Evolutionary conservation across 1,284 basidiomycete genomes (phyloP), one percentile per base, ranked within the genome.

Genomic region (Rhodotorula sp.): DNA sequence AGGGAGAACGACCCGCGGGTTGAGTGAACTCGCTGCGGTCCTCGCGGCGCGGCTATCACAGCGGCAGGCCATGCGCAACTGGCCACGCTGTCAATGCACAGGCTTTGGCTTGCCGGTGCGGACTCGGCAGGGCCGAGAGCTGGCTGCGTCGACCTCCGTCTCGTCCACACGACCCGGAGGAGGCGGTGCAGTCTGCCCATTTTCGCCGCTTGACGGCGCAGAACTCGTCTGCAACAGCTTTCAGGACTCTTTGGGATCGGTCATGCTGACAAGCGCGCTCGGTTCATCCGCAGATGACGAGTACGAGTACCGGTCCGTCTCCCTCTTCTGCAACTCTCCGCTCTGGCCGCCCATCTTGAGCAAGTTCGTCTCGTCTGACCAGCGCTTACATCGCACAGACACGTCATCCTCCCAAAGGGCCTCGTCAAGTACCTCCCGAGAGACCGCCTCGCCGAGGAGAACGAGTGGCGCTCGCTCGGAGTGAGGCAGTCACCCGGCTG

Each of bases 341-440:
- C 19, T 7, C 0, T 34, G 25, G 4, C n/a, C 41, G 16, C 45
- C 27, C 19, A n/a, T n/a, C n/a, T n/a, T 16, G 4, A 12, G 5
- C 9, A 2, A 7, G n/a, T 21, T 23, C 21, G 0, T 5, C 4
- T 7, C 9, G 13, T 14, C 56, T 41, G 0, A 7, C 21, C 19
- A 4, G 7, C 17, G 41, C 2, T n/a, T 7, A 9, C 21, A n/a
- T 16, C 49, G 7, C 41, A 63, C 62, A 73, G 76, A 3, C 77
- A 78, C 64, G 77, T 78, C 44, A 77, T 78, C 56, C 48, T 78
- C 16, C 77, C 77, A 7, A 78, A 78, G 62, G 71, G 70, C n/a
- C 74, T 78, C 64, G 77, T 73, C 71, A 74, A 77, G 66, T 74
- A 75, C 68, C 72, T 78, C 54, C 75, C 76, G 23, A 66, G 58